Evolutionary conservation across 2,329 filamentous ascomycete genomes (phyloP), one percentile per base, ranked within the genome.

Genomic region (Claviceps fusiformis): DNA sequence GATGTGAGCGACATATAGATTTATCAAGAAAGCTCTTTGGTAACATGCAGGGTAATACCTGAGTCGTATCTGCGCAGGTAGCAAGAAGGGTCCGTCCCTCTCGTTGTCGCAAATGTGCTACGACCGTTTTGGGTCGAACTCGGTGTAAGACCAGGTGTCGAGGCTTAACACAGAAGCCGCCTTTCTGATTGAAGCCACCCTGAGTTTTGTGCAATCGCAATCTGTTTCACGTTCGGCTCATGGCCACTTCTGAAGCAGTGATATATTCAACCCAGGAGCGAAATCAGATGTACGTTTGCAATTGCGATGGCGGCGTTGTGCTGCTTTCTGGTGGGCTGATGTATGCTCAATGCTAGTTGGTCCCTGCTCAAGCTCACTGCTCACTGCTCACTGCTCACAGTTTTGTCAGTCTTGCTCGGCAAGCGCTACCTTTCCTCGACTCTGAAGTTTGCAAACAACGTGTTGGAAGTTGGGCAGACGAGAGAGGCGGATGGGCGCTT

Each of bases 171-270:
- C 19, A n/a, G 37, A 45, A 9, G 50, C 41, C 50, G 24, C 45
- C 33, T n/a, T 50, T 37, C 13, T 50, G 27, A 17, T 17, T 46
- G 47, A 52, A 54, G 35, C 33, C 5, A 13, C 48, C 29, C 41
- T 35, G 37, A 27, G 15, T 50, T 41, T 41, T 49, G 39, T 44
- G 56, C 49, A 50, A 24, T 24, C 24, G 24, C 24, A 48, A 33
- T 49, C 47, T 46, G 56, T 50, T 58, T 56, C 55, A 59, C 44
- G 48, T 53, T 29, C 53, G 29, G 53, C 54, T 48, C 54, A 56
- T 58, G 6, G 53, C 50, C 50, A 41, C 46, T 27, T 13, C 24
- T 15, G n/a, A 43, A 41, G 39, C 33, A 45, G 29, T 29, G 49
- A 52, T 33, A 43, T 19, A 44, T 29, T 54, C 17, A 47, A 51